Evolutionary conservation across 2,329 filamentous ascomycete species (phyloP).

Genomic region (Ramichloridium luteum): DNA sequence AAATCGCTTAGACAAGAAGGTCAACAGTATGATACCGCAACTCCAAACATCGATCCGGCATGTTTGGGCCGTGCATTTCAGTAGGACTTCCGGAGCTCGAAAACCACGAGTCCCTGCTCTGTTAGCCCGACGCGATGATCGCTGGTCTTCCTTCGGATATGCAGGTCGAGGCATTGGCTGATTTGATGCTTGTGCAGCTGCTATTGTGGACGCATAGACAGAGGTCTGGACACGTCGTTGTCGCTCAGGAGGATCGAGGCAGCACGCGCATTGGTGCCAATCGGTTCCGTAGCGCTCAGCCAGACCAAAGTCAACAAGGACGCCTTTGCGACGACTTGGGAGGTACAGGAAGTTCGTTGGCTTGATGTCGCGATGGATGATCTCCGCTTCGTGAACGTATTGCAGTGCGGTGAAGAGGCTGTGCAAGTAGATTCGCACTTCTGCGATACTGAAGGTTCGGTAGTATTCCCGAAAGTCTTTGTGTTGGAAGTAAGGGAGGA

Average conservation of each 20-base stretch:
- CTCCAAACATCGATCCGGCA: constrained; percentile 94
- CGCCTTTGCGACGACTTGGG: constrained; percentile 63
- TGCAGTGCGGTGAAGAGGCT: constrained; percentile 76
- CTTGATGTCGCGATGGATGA: constrained; percentile 56
- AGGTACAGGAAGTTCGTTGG: constrained; percentile 97
- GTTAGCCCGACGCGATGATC: constrained; percentile 81
- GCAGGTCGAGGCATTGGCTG: constrained; percentile 36
- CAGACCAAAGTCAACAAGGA: constrained; percentile 97
- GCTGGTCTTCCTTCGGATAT: constrained; percentile 81
- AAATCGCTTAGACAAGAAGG: constrained; percentile 80
- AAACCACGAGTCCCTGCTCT: constrained; percentile 91
- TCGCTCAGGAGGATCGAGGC: constrained; percentile 50
- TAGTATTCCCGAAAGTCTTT: constrained; percentile 93
- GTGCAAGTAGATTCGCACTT: constrained; percentile 81
- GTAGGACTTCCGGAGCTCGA: constrained; percentile 86
- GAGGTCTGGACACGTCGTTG: constrained; percentile 44
- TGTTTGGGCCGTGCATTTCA: constrained; percentile 93
- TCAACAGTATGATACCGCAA: constrained; percentile 91
- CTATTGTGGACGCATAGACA: constrained; percentile 45
- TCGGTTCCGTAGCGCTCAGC: constrained; percentile 66
- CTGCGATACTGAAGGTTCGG: constrained; percentile 69
- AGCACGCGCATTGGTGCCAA: constrained; percentile 70
- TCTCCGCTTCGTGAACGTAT: constrained; percentile 70
- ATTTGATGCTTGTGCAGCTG: constrained; percentile 15
- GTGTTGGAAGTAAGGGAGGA: constrained; percentile 91